Evolutionary conservation across 495 filamentous ascomycete species (phyloP).

Genomic region (Viridothelium virens): DNA sequence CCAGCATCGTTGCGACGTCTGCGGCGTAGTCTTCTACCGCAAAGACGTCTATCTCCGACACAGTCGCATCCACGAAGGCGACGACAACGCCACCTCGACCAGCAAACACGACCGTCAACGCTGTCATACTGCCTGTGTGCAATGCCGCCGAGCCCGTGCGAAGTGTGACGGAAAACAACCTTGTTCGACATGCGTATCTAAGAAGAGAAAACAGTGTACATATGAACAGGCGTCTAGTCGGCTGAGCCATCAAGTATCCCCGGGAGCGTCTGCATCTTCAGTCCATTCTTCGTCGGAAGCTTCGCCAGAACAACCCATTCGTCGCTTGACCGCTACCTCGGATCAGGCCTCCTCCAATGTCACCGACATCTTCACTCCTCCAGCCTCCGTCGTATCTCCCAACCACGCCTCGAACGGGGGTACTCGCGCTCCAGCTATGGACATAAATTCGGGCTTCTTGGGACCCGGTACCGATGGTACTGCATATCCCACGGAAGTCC

Average conservation of each 20-base stretch:
- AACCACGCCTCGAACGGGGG: background rate
- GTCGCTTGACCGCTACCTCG: background rate
- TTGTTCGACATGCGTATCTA: constrained; percentile 1
- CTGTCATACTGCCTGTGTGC: constrained; percentile 9
- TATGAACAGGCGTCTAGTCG: constrained; percentile 7
- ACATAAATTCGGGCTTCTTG: constrained; percentile 7
- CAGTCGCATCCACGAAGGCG: constrained; percentile 7
- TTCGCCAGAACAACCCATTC: background rate
- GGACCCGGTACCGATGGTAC: background rate
- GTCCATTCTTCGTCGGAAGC: background rate
- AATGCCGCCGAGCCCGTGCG: constrained; percentile 4
- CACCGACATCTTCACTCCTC: background rate
- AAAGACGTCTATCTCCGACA: constrained; percentile 9
- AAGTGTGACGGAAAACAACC: constrained; percentile 10
- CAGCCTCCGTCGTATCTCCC: background rate
- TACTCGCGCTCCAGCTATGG: constrained; percentile 1
- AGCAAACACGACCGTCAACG: constrained; percentile 8
- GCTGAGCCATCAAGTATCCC: constrained; percentile 1
- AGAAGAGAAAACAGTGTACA: constrained; percentile 8
- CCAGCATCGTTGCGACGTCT: constrained; percentile 6
- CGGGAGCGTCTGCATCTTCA: background rate
- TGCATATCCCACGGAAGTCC: background rate
- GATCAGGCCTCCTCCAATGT: background rate
- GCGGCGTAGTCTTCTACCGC: constrained; percentile 10
- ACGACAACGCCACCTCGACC: background rate